Percentiles rank a stretch among this genome's conserved stretches.
These are phyloP conservation scores for Cryptococcus neoformans DNA, from an alignment of 1,284 basidiomycete species.

Conservation along the genomic window DNA sequence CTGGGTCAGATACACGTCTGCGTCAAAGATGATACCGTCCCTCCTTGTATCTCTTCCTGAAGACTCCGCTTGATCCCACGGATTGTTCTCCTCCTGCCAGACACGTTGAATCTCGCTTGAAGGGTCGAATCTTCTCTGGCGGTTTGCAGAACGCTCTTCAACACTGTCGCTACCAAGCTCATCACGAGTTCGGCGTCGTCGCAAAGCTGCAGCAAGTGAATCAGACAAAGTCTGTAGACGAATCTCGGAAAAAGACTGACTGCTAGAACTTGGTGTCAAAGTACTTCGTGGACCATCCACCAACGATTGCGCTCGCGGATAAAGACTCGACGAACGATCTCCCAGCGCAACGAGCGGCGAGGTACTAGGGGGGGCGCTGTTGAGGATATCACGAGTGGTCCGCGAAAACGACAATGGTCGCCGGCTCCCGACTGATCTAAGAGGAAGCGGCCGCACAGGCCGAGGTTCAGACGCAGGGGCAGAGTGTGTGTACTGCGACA, in stretches of 20 bases:
- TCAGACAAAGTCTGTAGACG: not conserved
- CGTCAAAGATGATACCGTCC: constrained; percentile 20
- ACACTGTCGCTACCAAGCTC: not conserved
- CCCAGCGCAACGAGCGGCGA: not conserved
- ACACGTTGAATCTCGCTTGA: not conserved
- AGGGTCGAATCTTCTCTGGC: not conserved
- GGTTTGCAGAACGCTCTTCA: not conserved
- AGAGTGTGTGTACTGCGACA: not conserved
- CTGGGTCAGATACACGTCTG: too few species aligned
- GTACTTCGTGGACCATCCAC: not conserved
- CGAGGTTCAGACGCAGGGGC: not conserved
- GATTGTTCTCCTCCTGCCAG: not conserved
- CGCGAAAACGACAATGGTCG: not conserved
- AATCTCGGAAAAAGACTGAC: not conserved
- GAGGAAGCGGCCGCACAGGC: not conserved
- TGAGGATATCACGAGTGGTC: not conserved
- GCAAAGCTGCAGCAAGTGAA: not conserved
- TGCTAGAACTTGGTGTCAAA: not conserved
- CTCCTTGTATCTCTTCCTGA: constrained; percentile 14
- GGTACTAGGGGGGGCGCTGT: not conserved
- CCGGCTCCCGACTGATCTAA: not conserved
- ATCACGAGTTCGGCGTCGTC: not conserved
- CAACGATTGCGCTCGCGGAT: too few species aligned
- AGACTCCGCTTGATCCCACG: not conserved
- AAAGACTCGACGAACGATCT: not conserved